Evolutionary conservation across 768 basidiomycete genomes (phyloP).

Genomic region (Cantharellus anzutake): DNA sequence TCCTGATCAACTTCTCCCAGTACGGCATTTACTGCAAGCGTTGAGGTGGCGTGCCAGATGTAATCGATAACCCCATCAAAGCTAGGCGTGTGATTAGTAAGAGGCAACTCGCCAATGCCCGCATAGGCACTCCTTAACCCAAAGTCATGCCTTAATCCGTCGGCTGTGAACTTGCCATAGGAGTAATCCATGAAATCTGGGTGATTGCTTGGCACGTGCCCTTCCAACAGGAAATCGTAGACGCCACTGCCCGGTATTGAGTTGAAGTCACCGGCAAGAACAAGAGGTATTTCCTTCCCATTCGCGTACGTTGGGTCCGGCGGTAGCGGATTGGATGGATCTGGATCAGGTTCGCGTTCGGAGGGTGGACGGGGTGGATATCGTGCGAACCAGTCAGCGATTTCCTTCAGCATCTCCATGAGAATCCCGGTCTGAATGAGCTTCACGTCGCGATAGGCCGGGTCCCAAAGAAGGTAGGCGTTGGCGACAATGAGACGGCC

Average conservation of each 20-base stretch:
- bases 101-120: conserved; percentile 33
- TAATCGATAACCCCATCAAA: conserved; percentile 85
- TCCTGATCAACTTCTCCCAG: conserved; percentile 68
- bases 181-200: conserved; percentile 81
- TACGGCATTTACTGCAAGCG: conserved; percentile 60
- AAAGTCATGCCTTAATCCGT: conserved; percentile 65
- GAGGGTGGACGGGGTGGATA: conserved; percentile 38
- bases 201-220: conserved; percentile 50
- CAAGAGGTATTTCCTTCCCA: conserved; percentile 72
- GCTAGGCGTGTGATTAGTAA: conserved; percentile 83
- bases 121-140: conserved; percentile 76
- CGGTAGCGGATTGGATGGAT: conserved; percentile 14
- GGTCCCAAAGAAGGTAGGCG: conserved; percentile 87
- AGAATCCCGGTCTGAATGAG: conserved; percentile 88
- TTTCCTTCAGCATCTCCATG: conserved; percentile 84
- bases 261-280: conserved; percentile 95
- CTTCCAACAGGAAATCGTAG: conserved; percentile 73
- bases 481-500: conserved; percentile 80
- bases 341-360: conserved; percentile 11
- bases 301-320: conserved; percentile 57
- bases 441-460: conserved; percentile 85
- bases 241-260: conserved; percentile 73
- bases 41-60: conserved; percentile 71
- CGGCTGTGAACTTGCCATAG: conserved; percentile 85
- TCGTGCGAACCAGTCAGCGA: conserved; percentile 63